phyloP scores from a whole-genome alignment of 1,139 yeast genomes.

The Yamadazyma buinensis region DNA sequence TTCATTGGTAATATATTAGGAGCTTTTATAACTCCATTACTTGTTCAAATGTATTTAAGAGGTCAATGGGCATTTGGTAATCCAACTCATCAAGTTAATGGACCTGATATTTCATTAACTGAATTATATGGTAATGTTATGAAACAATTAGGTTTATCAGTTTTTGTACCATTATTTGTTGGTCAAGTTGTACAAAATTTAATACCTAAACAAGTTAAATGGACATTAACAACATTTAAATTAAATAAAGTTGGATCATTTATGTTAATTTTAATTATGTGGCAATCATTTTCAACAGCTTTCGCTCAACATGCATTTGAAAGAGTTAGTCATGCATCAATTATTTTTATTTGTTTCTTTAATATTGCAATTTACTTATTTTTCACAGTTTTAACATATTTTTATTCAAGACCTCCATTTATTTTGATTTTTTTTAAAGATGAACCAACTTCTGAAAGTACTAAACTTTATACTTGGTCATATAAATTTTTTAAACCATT shows the following conservation, averaged over 20 bases:
- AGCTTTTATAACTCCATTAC: conserved; percentile 82
- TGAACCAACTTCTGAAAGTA: conserved; percentile 43
- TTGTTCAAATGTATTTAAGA: conserved; percentile 64
- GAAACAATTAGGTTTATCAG: conserved; percentile 82
- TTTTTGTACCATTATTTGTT: conserved; percentile 80
- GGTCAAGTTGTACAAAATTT: conserved; percentile 79
- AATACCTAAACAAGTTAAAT: conserved; percentile 60
- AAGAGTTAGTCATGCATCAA: conserved; percentile 61
- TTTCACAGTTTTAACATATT: conserved; percentile 61
- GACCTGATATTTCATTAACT: conserved; percentile 42
- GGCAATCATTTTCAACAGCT: conserved; percentile 84
- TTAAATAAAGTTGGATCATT: conserved; percentile 72
- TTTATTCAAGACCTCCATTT: conserved; percentile 59
- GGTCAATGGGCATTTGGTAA: conserved; percentile 76
- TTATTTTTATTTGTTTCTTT: conserved; percentile 75
- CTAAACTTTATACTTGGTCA: conserved; percentile 36
- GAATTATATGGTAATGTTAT: conserved; percentile 70
- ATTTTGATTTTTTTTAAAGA: conserved; percentile 39
- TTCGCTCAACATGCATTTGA: conserved; percentile 78
- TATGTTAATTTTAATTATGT: conserved; percentile 76
- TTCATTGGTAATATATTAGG: conserved; percentile 81
- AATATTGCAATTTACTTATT: conserved; percentile 74
- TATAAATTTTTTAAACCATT: conserved; percentile 56
- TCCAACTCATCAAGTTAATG: conserved; percentile 54
- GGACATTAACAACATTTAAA: conserved; percentile 55